phyloP scores from a whole-genome alignment of 495 filamentous ascomycete genomes.

The Amphirosellinia nigrospora region DNA sequence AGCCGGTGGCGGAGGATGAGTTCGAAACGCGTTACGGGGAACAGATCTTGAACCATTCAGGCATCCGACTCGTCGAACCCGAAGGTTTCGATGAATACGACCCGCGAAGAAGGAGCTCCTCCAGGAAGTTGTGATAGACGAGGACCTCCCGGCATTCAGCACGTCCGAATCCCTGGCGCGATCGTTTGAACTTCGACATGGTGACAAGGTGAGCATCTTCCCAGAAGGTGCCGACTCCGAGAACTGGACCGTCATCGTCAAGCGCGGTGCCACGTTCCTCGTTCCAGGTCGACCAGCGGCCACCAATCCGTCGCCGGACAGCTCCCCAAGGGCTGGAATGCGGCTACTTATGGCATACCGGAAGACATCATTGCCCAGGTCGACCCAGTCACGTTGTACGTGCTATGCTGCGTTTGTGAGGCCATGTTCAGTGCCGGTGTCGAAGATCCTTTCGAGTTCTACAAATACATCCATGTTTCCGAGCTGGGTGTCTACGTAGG shows the following conservation, averaged over 20 bases:
- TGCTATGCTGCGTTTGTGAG: conserved; percentile 81
- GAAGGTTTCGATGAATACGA: conserved; percentile 89
- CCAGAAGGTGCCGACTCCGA: conserved; percentile 74
- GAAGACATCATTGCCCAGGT: conserved; percentile 89
- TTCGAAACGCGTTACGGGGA: conserved; percentile 88
- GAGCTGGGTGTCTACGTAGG: conserved; percentile 89
- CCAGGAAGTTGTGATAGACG: conserved; percentile 86
- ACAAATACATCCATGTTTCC: conserved; percentile 87
- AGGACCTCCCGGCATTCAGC: conserved; percentile 88
- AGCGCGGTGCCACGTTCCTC: conserved; percentile 79
- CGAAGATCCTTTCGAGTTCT: conserved; percentile 89
- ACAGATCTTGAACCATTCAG: conserved; percentile 84
- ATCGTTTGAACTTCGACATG: conserved; percentile 84
- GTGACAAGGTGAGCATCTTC: conserved; percentile 85
- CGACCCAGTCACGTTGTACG: conserved; percentile 83
- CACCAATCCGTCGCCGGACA: conserved; percentile 87
- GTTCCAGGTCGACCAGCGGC: conserved; percentile 83
- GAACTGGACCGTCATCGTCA: conserved; percentile 79
- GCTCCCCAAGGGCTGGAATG: conserved; percentile 85
- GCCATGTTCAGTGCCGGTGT: conserved; percentile 80
- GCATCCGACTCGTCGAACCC: conserved; percentile 87
- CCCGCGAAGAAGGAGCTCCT: conserved; percentile 83
- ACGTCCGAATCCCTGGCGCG: conserved; percentile 83
- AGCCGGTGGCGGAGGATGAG: conserved; percentile 88
- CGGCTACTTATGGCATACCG: conserved; percentile 78